phyloP scores from a whole-genome alignment of 176 grass and related monocot species.

The Otatea glauca region DNA sequence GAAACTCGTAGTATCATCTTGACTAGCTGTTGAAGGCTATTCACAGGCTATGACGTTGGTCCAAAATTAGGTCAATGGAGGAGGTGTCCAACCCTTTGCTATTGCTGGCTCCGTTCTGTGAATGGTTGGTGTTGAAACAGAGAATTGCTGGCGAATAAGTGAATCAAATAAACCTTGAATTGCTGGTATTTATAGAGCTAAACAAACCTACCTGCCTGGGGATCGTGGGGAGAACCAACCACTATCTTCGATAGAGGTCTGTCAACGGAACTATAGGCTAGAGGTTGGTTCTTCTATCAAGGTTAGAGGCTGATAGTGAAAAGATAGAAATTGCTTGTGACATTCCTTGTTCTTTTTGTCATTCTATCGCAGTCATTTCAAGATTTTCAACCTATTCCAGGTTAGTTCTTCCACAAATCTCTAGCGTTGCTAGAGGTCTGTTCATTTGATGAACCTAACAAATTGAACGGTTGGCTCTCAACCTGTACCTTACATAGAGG shows the following conservation, averaged over 20 bases:
- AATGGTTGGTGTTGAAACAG: constrained; percentile 8
- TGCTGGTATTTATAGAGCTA: constrained; percentile 28
- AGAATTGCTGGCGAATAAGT: not conserved
- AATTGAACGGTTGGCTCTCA: constrained; percentile 19
- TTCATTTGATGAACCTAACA: constrained; percentile 10
- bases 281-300: constrained; percentile 46
- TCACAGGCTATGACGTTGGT: constrained; percentile 7
- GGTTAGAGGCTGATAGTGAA: not conserved
- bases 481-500: not conserved
- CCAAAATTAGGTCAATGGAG: constrained; percentile 34
- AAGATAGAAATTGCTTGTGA: not conserved
- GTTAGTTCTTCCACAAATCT: constrained; percentile 14
- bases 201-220: not conserved
- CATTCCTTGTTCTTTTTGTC: not conserved
- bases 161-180: constrained; percentile 28
- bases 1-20: constrained; percentile 38
- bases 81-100: constrained; percentile 6
- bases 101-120: constrained; percentile 11
- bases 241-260: constrained; percentile 37
- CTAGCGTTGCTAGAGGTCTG: not conserved
- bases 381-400: constrained; percentile 9
- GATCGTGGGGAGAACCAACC: constrained; percentile 32
- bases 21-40: constrained; percentile 25
- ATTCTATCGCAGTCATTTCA: constrained; percentile 26
- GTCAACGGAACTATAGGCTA: constrained; percentile 34